Conservation (phyloP, 495 filamentous ascomycete species). For the Penicillium angulare region DNA sequence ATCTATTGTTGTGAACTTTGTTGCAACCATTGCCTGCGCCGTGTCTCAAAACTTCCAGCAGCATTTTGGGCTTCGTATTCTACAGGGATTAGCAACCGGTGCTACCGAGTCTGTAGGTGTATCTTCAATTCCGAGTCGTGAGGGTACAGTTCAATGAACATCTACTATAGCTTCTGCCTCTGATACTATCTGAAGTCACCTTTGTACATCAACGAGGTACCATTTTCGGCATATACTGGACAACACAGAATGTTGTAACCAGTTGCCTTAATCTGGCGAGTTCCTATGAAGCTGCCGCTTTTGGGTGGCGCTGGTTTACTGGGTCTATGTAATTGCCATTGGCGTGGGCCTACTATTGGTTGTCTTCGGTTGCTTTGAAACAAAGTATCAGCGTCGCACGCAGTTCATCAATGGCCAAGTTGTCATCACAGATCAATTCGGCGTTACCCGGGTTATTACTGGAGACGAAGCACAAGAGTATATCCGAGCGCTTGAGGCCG, state of each 20-base stretch:
- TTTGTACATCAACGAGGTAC: slow-evolving; percentile 33
- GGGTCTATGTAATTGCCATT: slow-evolving; percentile 32
- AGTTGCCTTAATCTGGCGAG: slow-evolving; percentile 27
- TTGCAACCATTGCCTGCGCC: slow-evolving; percentile 29
- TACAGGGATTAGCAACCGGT: slow-evolving; percentile 34
- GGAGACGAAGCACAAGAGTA: slow-evolving; percentile 11
- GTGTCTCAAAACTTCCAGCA: slow-evolving; percentile 26
- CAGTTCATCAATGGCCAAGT: slow-evolving; percentile 25
- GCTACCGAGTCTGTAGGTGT: slow-evolving; percentile 33
- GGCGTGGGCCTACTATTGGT: slow-evolving; percentile 31
- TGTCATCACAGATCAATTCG: slow-evolving; percentile 37
- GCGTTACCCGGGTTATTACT: slow-evolving; percentile 28
- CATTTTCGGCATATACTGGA: slow-evolving; percentile 34
- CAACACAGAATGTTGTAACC: slow-evolving; percentile 33
- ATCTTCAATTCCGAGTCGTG: neutral
- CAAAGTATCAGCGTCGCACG: slow-evolving; percentile 24
- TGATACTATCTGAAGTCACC: slow-evolving; percentile 34
- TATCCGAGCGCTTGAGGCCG: neutral
- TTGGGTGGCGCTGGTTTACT: slow-evolving; percentile 43
- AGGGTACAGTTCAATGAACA: neutral
- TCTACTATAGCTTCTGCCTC: slow-evolving; percentile 26
- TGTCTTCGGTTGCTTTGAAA: slow-evolving; percentile 31
- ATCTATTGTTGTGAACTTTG: slow-evolving; percentile 23
- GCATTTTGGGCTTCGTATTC: slow-evolving; percentile 30
- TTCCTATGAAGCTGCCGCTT: slow-evolving; percentile 31